Evolutionary conservation across 164 flowering plant species (phyloP), one percentile per base, ranked within the genome.

Genomic region (Sedum album): DNA sequence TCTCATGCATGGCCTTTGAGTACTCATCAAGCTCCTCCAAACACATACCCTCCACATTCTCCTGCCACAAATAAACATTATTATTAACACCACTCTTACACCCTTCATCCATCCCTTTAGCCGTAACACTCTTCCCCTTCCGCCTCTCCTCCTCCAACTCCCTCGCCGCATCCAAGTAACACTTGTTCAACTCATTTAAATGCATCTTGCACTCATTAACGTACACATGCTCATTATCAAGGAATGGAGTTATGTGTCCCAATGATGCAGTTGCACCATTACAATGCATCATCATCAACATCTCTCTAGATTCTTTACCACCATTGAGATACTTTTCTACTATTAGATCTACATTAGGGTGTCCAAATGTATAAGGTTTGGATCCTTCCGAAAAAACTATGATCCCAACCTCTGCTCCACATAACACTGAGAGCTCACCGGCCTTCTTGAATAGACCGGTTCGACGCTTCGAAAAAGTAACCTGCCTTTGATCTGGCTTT

Each of bases 381-480:
- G 78, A 76, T 1, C 74, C 74, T 63, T 71, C 69, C 1, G 82
- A 77, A 66, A 80, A 77, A 71, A 77, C 60, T 66, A 80, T 70
- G 69, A 77, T 53, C 17, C 76, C 80, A 4, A 80, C 66, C 69
- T 80, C 77, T 2, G 80, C 80, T 66, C 76, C 79, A 8, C 82
- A 80, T 4, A 77, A 75, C 15, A 75, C 72, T 5, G 80, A 66
- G 26, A 80, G 79, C 66, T 80, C 82, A 62, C 65, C 73, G 30
- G 82, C 77, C 66, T 80, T 77, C 74, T 77, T 77, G 73, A 80
- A 33, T 38, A 80, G 65, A 17, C 79, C 80, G 21, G 71, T 71
- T 55, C 80, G 65, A 31, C 80, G 73, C 66, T 80, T 80, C 15
- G 82, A 80, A 75, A 80, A 80, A 61, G 80, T 80, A 11, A 80